Percentiles rank a stretch among this genome's conserved stretches.
These are phyloP conservation scores for Phtheirospermum japonicum DNA, from an alignment of 257 asterid species.

Conservation along the genomic window DNA sequence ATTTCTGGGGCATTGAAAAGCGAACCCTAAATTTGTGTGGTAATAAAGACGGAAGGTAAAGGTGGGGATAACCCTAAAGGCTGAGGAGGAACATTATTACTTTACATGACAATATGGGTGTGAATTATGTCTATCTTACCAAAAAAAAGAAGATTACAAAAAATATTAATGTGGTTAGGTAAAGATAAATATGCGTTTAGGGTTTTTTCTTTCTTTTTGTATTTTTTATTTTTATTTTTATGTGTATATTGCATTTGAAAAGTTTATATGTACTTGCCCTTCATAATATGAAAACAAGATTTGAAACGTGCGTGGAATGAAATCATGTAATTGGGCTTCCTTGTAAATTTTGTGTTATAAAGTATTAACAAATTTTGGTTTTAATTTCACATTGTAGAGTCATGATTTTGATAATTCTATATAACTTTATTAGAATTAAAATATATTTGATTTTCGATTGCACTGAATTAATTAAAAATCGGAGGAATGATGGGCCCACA, in stretches of 20 bases:
- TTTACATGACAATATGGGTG: slow-evolving; percentile 4
- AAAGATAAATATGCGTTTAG: slow-evolving; percentile 5
- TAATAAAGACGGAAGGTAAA: slow-evolving; percentile 35
- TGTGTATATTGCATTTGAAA: no score
- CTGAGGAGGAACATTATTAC: background rate
- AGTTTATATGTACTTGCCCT: no score
- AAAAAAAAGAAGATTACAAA: background rate
- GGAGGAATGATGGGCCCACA: no score
- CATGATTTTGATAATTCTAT: background rate
- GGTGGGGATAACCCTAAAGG: slow-evolving; percentile 43
- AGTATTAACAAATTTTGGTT: background rate
- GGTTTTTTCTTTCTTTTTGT: slow-evolving; percentile 6
- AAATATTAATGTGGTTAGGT: slow-evolving; percentile 27
- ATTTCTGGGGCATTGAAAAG: slow-evolving; percentile 17
- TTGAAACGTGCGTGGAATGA: no score
- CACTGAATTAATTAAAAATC: no score
- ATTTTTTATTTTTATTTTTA: background rate
- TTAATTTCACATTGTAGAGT: background rate
- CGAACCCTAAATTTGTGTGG: slow-evolving; percentile 45
- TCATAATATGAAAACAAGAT: no score
- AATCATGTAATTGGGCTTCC: no score
- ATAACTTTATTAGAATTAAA: background rate
- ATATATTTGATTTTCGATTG: no score
- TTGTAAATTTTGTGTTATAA: no score
- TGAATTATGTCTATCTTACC: background rate